Evolutionary conservation across 129 eudicot species (phyloP).

Genomic region (sunflower (Helianthus annuus)): HanXRQr2.0-SUNRISE NC_035446.2:124019067-124019566

Average conservation of each 20-base stretch:
- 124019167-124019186: conserved; percentile 78
- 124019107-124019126: conserved; percentile 74
- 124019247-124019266: conserved; percentile 73
- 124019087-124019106: conserved; percentile 75
- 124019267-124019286: conserved; percentile 66
- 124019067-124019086: conserved; percentile 54
- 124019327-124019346: conserved; percentile 22
- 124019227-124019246: conserved; percentile 43
- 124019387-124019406: not conserved
- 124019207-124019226: conserved; percentile 71
- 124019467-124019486: no score
- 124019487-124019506: no score
- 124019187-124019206: conserved; percentile 70
- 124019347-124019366: not conserved
- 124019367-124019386: not conserved
- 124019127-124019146: conserved; percentile 75
- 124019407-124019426: no score
- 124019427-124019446: no score
- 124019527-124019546: no score
- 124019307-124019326: conserved; percentile 31
- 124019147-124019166: conserved; percentile 69
- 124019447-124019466: no score
- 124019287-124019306: conserved; percentile 56
- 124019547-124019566: no score
- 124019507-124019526: no score